These are phyloP conservation scores for Penicillium waksmanii DNA, from an alignment of 495 filamentous ascomycete genomes.

Conservation along the genomic window DNA sequence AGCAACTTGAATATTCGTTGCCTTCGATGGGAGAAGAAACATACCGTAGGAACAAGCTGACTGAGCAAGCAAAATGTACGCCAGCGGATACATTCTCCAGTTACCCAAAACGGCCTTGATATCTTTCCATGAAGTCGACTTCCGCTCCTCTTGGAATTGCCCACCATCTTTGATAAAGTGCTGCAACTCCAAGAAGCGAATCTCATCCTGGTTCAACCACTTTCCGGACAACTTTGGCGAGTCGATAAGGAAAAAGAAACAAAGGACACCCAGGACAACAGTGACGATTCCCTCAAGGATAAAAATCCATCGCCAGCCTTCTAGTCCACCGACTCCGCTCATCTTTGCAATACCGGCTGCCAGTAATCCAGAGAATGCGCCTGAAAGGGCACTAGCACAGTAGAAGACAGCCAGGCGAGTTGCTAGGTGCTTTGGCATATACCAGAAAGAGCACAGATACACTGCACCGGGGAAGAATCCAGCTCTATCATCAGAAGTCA, in stretches of 20 bases:
- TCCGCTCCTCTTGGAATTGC: constrained; percentile 23
- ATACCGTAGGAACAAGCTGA: constrained; percentile 33
- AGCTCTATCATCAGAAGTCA: constrained; percentile 16
- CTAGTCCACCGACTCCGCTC: constrained; percentile 61
- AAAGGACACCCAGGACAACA: constrained; percentile 57
- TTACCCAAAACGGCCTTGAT: constrained; percentile 26
- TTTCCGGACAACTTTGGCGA: constrained; percentile 22
- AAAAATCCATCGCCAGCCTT: constrained; percentile 77
- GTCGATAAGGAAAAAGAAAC: constrained; percentile 54
- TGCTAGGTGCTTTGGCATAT: constrained; percentile 42
- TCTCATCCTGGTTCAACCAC: constrained; percentile 32
- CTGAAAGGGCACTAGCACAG: constrained; percentile 60
- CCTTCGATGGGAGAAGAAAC: not conserved
- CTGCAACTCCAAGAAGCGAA: constrained; percentile 32
- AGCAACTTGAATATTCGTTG: not conserved
- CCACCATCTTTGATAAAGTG: constrained; percentile 38
- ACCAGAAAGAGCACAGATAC: constrained; percentile 77
- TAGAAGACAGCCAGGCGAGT: constrained; percentile 62
- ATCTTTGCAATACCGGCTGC: constrained; percentile 70
- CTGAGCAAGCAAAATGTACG: constrained; percentile 34
- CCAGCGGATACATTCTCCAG: constrained; percentile 35
- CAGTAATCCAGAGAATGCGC: constrained; percentile 69
- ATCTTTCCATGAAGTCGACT: constrained; percentile 26
- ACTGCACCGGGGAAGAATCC: constrained; percentile 72
- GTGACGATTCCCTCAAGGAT: constrained; percentile 63